Base-by-base conservation (phyloP, 352 stramenopile genomes). In the Peronospora tabacina region DNA sequence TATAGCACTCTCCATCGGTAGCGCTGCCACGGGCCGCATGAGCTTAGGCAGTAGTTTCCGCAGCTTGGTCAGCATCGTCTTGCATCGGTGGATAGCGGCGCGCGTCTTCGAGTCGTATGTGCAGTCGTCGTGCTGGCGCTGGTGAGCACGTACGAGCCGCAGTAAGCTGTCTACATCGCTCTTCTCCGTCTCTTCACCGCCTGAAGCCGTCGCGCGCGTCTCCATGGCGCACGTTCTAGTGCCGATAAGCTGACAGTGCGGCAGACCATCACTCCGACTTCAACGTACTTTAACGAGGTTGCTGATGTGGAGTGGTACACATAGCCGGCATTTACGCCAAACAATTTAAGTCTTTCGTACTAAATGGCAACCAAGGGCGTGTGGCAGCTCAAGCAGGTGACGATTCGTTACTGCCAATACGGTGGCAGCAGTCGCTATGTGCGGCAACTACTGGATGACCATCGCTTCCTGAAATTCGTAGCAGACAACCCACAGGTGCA, bases 401-500 rank as follows among this genome's bases (percentile, higher is more conserved):
- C 76, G 60, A 85, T 88, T 49, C 76, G 76, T 39, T 88, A 88
- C 74, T 88, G 76, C 53, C 76, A 88, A 58, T 66, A 88, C 58
- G 58, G 76, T 36, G 76, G 76, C 43, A 88, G 76, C 67, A 94
- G 83, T 63, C 75, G 75, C 51, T 72, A 90, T 54, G 63, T 91
- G 33, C 63, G 80, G 28, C 61, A 87, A 30, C 70, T 94, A 61
- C 67, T 94, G 40, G 62, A 66, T 36, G 79, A 91, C 49, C 46
- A 74, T 52, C 80, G 79, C 36, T 94, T 94, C 61, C 58, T 88
- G 28, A 66, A 75, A 37, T 91, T 94, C 50, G 83, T 94, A 36
- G 78, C 87, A 59, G 80, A 89, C 51, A 94, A 94, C 58, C 83
- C 83, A 46, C 83, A 94, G 66, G 73, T 94, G 49, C 66, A 68